Conservation (phyloP, 176 grass and related monocot species). For the Paspalum vaginatum region DNA sequence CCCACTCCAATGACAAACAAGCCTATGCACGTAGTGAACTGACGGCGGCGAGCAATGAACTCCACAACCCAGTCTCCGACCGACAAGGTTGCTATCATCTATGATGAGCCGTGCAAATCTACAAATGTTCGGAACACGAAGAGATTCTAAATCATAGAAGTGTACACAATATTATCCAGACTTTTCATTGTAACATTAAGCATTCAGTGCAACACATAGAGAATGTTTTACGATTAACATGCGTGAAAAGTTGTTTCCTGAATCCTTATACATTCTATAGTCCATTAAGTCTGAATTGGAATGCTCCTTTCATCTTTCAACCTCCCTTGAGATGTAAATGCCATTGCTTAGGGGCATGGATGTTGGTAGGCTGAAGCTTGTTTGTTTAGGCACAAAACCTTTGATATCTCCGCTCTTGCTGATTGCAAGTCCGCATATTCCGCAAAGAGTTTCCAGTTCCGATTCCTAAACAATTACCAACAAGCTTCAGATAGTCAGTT, state of each 20-base stretch:
- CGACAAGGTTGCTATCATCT: too few species aligned
- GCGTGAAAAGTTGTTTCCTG: neutral
- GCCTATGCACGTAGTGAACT: too few species aligned
- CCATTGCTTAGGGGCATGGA: conserved; percentile 41
- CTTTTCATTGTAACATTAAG: neutral
- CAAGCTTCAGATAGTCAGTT: conserved; percentile 13
- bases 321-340: conserved; percentile 41
- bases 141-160: too few species aligned
- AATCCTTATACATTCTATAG: neutral
- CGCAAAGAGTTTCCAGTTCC: conserved; percentile 72
- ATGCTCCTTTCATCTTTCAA: conserved; percentile 42
- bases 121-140: too few species aligned
- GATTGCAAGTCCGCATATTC: conserved; percentile 73
- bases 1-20: too few species aligned
- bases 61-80: too few species aligned
- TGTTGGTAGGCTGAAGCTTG: conserved; percentile 58
- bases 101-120: too few species aligned
- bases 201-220: neutral
- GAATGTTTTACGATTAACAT: neutral
- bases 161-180: neutral
- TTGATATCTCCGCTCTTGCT: conserved; percentile 49
- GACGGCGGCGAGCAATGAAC: too few species aligned
- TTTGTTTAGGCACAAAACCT: conserved; percentile 76
- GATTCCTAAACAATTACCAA: conserved; percentile 54
- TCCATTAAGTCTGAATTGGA: conserved; percentile 5